Evolutionary conservation across 2,329 filamentous ascomycete species (phyloP), one percentile per base, ranked within the genome.

Genomic region (Thielaviopsis populi): DNA sequence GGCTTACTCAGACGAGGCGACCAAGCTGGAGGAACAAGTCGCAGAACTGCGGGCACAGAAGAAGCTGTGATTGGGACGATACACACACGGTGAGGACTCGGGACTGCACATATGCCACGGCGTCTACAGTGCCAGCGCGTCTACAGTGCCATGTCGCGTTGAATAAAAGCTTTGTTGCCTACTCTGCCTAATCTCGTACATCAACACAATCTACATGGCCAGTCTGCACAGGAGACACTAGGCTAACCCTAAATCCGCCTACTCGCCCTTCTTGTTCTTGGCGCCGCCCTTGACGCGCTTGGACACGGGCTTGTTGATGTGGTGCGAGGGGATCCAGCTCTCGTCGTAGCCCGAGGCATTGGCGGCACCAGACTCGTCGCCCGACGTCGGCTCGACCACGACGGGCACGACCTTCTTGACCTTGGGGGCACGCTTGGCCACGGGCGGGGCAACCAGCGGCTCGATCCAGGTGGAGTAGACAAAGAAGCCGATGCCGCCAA

Each of bases 401-500:
- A 88, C 85, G 68, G 81, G 79, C 46, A 86, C 82, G 67, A 79
- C 78, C 77, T 88, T 87, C 80, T 88, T 89, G 69, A 75, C 74
- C 72, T 84, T 84, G 81, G 77, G 78, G 48, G 80, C 78, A 68
- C 85, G 83, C 79, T 90, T 88, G 69, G 87, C 85, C 80, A 96
- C 90, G 1, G 64, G 54, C 19, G 61, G 61, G 59, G 94, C 92
- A 81, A 97, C 96, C 73, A 99, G 88, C 15, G 91, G 86, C 71
- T 91, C 89, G 76, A 99, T 88, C 91, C 92, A 97, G 71, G 92
- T 95, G 79, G 87, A 94, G 83, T 99, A 99, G 78, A 96, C 90
- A 76, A 96, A 96, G 84, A 92, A 96, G 73, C 87, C 83, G 63
- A 86, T 90, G 67, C 88, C 91, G 68, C 77, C 84, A 73, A 95